Conservation (phyloP, 2,329 filamentous ascomycete genomes). For the Sarocladium kiliense region DNA sequence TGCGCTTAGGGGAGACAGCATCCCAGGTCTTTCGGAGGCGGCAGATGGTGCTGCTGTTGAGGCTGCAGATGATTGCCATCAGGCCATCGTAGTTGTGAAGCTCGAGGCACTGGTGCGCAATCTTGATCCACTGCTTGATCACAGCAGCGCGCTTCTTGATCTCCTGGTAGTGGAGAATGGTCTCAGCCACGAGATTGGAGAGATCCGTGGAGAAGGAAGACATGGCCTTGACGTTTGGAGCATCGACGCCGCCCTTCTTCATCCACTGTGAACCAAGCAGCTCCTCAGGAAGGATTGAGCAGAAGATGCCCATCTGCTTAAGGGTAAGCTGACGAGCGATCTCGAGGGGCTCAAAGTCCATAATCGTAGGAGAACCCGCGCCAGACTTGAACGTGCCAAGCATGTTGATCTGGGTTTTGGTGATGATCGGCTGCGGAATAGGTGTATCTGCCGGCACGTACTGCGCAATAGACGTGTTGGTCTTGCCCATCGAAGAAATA, state of each 20-base stretch:
- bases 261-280: conserved; percentile 90
- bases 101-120: conserved; percentile 79
- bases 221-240: conserved; percentile 91
- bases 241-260: conserved; percentile 73
- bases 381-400: conserved; percentile 72
- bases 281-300: conserved; percentile 86
- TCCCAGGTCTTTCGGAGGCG: conserved; percentile 93
- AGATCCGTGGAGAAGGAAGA: conserved; percentile 87
- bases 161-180: conserved; percentile 82
- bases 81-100: conserved; percentile 94
- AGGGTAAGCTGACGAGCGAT: conserved; percentile 88
- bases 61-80: conserved; percentile 93
- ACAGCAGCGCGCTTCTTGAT: conserved; percentile 84
- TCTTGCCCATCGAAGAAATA: conserved; percentile 83
- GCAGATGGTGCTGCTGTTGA: conserved; percentile 87
- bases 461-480: conserved; percentile 67
- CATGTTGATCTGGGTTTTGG: conserved; percentile 69
- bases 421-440: conserved; percentile 63
- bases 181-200: conserved; percentile 88
- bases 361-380: conserved; percentile 63
- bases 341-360: conserved; percentile 90
- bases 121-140: conserved; percentile 98
- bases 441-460: conserved; percentile 68
- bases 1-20: conserved; percentile 75
- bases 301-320: conserved; percentile 88